Conservation (phyloP, 2,329 filamentous ascomycete genomes). For the Ophiostoma tasmaniense region DNA sequence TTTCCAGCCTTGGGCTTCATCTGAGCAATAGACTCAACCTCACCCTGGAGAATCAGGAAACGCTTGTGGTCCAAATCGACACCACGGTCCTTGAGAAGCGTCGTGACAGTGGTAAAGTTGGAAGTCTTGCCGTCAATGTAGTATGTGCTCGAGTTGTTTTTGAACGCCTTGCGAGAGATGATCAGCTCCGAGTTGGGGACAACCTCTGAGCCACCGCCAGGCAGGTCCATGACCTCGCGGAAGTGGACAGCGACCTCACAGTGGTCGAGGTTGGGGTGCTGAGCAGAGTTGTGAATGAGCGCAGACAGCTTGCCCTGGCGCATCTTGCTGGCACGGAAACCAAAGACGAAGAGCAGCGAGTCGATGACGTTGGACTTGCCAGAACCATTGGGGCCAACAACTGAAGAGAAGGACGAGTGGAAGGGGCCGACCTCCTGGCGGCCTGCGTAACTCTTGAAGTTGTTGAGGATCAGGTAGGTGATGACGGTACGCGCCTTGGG, state of each 20-base stretch:
- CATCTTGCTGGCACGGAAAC: slow-evolving; percentile 98
- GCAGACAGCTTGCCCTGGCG: slow-evolving; percentile 96
- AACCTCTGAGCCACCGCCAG: slow-evolving; percentile 63
- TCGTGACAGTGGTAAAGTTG: slow-evolving; percentile 86
- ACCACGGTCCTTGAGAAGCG: slow-evolving; percentile 74
- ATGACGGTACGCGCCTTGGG: slow-evolving; percentile 87
- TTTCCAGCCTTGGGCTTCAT: slow-evolving; percentile 96
- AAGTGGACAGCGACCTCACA: slow-evolving; percentile 98
- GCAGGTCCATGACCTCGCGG: slow-evolving; percentile 83
- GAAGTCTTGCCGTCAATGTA: slow-evolving; percentile 88
- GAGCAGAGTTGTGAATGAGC: slow-evolving; percentile 91
- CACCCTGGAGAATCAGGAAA: slow-evolving; percentile 92
- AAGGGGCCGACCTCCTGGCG: slow-evolving; percentile 93
- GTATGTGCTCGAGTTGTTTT: slow-evolving; percentile 97
- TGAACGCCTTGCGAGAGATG: slow-evolving; percentile 88
- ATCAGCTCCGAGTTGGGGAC: slow-evolving; percentile 78
- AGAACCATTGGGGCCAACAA: slow-evolving; percentile 95
- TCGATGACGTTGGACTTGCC: slow-evolving; percentile 99
- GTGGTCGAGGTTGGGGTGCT: slow-evolving; percentile 72
- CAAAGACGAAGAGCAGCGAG: slow-evolving; percentile 96
- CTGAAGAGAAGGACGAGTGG: slow-evolving; percentile 92
- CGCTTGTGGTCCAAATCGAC: slow-evolving; percentile 97
- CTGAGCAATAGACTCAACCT: slow-evolving; percentile 96
- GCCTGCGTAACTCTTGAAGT: slow-evolving; percentile 98
- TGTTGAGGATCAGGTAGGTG: slow-evolving; percentile 81